These are phyloP conservation scores for Cyclanthera cordifolia DNA, from an alignment of 306 rosid species.

Conservation along the genomic window DNA sequence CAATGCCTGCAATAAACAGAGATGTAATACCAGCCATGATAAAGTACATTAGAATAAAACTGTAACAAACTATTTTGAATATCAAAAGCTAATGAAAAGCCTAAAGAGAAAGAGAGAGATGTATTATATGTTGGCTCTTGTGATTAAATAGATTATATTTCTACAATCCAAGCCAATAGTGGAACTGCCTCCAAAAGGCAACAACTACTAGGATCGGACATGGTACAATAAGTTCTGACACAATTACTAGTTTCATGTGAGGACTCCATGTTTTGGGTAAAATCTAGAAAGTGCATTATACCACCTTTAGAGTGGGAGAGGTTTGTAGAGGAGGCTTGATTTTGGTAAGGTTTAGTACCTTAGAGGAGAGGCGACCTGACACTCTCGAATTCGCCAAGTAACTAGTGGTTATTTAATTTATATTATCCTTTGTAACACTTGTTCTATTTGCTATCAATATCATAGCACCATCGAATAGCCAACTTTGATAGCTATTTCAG, in stretches of 20 bases:
- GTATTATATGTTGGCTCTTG: background rate
- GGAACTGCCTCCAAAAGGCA: conserved; percentile 5
- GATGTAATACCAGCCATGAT: background rate
- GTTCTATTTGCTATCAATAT: no score
- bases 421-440: no score
- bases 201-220: background rate
- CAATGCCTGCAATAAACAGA: conserved; percentile 14
- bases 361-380: no score
- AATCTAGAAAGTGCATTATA: no score
- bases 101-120: background rate
- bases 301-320: no score
- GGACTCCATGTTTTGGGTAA: no score
- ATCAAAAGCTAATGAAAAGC: background rate
- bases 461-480: no score
- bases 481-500: no score
- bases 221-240: background rate
- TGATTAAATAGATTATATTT: conserved; percentile 2
- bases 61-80: background rate
- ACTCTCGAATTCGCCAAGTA: no score
- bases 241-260: background rate
- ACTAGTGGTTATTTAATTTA: no score
- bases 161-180: background rate
- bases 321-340: no score
- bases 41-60: background rate
- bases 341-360: no score